phyloP scores from a whole-genome alignment of 805 yeast genomes.

The Metschnikowia anglica region DNA sequence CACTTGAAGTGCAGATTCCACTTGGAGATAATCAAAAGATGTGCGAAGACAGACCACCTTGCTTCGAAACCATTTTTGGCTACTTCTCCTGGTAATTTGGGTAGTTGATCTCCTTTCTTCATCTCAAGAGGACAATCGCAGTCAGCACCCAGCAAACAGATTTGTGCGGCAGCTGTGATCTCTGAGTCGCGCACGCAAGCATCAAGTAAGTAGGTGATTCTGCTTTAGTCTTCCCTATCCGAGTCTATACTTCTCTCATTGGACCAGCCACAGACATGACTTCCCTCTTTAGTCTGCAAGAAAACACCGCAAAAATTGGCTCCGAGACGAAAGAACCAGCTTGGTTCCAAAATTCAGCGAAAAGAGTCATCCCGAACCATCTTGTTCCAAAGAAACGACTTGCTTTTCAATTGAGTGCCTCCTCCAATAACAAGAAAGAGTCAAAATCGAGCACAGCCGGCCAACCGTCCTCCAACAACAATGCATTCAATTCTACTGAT shows the following conservation, averaged over 20 bases:
- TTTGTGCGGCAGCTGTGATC: no score
- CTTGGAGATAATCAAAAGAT: no score
- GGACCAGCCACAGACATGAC: slow-evolving; percentile 6
- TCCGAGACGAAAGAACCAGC: slow-evolving; percentile 8
- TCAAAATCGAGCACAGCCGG: slow-evolving; percentile 6
- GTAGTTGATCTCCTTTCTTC: no score
- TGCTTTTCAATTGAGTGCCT: slow-evolving; percentile 36
- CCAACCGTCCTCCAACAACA: slow-evolving; percentile 1
- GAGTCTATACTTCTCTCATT: no score
- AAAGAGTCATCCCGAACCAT: slow-evolving; percentile 42
- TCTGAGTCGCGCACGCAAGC: slow-evolving; percentile 6
- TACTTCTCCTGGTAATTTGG: no score
- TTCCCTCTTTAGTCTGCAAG: slow-evolving; percentile 13
- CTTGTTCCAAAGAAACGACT: slow-evolving; percentile 41
- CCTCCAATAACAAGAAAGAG: slow-evolving; percentile 19
- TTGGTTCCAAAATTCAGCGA: slow-evolving; percentile 39
- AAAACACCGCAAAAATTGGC: background rate
- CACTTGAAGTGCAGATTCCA: no score
- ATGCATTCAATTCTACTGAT: slow-evolving; percentile 12
- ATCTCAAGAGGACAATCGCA: no score
- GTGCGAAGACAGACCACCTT: no score
- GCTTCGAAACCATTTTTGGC: no score
- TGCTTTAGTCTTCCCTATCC: no score
- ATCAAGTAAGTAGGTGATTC: no score
- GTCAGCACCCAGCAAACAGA: no score